Base-by-base conservation (phyloP, 257 asterid genomes). In the Capsicum chinense region DNA sequence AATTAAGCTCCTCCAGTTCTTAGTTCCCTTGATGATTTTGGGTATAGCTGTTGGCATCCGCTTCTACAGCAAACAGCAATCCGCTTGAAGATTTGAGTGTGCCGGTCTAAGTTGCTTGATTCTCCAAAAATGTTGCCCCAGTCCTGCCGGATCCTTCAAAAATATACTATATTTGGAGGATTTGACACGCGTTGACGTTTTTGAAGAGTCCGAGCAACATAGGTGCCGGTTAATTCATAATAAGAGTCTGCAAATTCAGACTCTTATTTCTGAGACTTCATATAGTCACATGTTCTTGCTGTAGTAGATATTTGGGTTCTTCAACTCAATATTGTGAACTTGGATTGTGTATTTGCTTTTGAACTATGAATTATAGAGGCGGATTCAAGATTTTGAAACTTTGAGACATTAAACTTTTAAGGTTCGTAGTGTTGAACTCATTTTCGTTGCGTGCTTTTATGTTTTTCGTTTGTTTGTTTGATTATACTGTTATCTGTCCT, bases 1-100 rank as follows among this genome's bases (percentile, higher is more conserved):
- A 64, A 82, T 94, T 88, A 94, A 90, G 94, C 91, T 94, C 69
- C 95, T 94, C 79, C 98, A 94, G 86, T 91, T 94, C 92, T 87
- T 94, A 67, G 96, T 94, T 39, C 98, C 98, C 57, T 88, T 94
- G 80, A 64, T 92, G 17, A 91, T 94, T 56, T 86, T 94, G 90
- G 96, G 92, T 0, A 87, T 90, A 64, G 98, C 98, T 66, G 87
- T 94, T 35, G 97, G 91, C n/a, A 85, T 93, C 81, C 96, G 97
- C 82, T 91, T 90, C 92, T 94, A 93, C 83, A 91, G 93, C 88
- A 94, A 93, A 58, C 67, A 93, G 44, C 67, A 91, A 15, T 87
- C 95, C 0, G 90, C 95, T 87, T 92, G 86, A 92, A n/a, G 63
- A 69, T n/a, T n/a, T 52, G 73, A 33, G 5, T 56, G 54, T 56